A percentile compares a stretch with the other conserved stretches of the same genome.
These are phyloP conservation scores for Wickerhamiella bombiphila DNA, from an alignment of 805 yeast genomes.

Conservation along the genomic window DNA sequence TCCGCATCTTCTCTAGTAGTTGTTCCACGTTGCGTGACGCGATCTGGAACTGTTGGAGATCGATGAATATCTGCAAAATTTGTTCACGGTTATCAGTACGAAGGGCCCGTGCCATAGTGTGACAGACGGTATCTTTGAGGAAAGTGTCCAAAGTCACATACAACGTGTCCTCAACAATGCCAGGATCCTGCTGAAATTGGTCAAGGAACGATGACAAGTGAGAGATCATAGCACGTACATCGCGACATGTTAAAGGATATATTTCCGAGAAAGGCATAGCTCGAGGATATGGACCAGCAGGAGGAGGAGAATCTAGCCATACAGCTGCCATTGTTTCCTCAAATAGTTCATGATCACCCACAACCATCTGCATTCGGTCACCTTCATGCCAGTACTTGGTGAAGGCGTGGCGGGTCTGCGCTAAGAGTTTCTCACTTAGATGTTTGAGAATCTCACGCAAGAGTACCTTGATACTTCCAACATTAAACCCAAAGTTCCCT, in stretches of 20 bases:
- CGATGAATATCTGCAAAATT: constrained; percentile 74
- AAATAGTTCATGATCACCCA: constrained; percentile 44
- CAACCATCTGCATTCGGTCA: constrained; percentile 75
- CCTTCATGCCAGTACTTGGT: constrained; percentile 52
- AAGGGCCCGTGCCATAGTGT: constrained; percentile 44
- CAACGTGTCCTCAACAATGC: constrained; percentile 44
- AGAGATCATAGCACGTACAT: constrained; percentile 48
- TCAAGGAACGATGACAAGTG: constrained; percentile 51
- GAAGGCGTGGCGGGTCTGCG: constrained; percentile 48
- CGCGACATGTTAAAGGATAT: constrained; percentile 74
- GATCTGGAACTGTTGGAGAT: constrained; percentile 70
- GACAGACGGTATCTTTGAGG: constrained; percentile 52
- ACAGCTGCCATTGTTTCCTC: constrained; percentile 48
- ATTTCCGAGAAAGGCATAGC: constrained; percentile 78
- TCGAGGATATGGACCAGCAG: constrained; percentile 33
- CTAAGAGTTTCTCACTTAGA: constrained; percentile 41
- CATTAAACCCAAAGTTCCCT: constrained; percentile 54
- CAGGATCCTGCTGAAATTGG: constrained; percentile 46
- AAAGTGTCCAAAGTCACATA: constrained; percentile 51
- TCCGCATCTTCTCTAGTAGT: constrained; percentile 26
- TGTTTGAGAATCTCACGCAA: constrained; percentile 44
- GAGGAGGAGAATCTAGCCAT: constrained; percentile 47
- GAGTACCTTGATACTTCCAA: constrained; percentile 45
- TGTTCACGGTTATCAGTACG: constrained; percentile 66
- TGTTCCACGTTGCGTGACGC: constrained; percentile 53